Evolutionary conservation across 176 grass and related monocot genomes (phyloP), one percentile per base, ranked within the genome.

Genomic region (Ampelocalamus luodianensis): DNA sequence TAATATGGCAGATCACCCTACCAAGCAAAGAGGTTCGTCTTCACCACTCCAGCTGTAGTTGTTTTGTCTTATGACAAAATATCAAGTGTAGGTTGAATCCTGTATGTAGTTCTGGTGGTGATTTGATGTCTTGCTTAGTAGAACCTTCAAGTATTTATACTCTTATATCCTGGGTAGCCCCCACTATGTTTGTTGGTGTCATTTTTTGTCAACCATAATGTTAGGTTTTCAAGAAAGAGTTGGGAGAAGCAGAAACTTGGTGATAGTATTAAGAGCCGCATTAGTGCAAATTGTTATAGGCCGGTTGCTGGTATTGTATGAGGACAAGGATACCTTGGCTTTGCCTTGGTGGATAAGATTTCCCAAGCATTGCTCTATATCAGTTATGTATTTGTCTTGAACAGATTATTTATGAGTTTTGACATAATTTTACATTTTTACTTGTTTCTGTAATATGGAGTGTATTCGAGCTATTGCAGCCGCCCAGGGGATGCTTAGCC

Each of bases 21-120:
- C 80, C 22, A 98, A 93, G 71, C 46, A 85, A 88, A 93, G 86
- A 90, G 95, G 95, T 95, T 86, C 18, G n/a, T 79, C 59, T 79
- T 81, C 18, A 56, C 13, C 15, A 37, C 43, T 71, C 14, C 5
- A 81, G 42, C 20, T 77, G 4, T 85, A 77, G 13, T 29, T 77
- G 4, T 58, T 85, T 42, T 71, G 34, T 65, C 8, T 46, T 74
- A 75, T 49, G 64, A 65, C 5, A 82, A 80, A 82, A 63, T 77
- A 64, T 22, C 5, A 64, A 77, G 4, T 65, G 65, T 62, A 9
- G 43, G 8, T 83, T 71, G 42, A 50, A 29, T 10, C 10, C 61
- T 64, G 14, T 62, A 50, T 12, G 23, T 72, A n/a, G 37, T 72
- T 88, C 55, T 11, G 32, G 32, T 64, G 42, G 10, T 54, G 44